Conservation (phyloP, 192 early-diverging fungal genomes). For the Phycomyces blakesleeanus region DNA sequence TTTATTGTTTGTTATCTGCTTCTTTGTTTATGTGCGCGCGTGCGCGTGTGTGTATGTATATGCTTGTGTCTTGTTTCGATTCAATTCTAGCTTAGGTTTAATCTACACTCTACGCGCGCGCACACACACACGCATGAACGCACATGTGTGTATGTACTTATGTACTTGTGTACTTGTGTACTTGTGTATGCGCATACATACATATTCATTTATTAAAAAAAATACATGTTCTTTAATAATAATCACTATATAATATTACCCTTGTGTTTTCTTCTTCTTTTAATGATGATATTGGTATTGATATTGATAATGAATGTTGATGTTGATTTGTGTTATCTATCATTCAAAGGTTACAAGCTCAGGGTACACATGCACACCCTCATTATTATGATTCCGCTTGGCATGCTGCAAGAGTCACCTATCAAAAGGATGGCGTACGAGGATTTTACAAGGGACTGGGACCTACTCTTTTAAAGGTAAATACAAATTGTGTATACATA, state of each 20-base stretch:
- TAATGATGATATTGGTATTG: neutral
- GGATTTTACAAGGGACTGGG: conserved; percentile 77
- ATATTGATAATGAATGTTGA: neutral
- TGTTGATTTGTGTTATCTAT: conserved; percentile 8
- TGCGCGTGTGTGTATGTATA: no score
- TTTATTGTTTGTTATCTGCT: no score
- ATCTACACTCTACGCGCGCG: no score
- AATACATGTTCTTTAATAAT: no score
- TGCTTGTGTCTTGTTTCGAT: no score
- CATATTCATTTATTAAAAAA: no score
- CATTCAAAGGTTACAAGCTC: conserved; percentile 62
- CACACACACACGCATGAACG: no score
- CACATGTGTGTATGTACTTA: no score
- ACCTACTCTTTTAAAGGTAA: conserved; percentile 71
- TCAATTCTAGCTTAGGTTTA: neutral
- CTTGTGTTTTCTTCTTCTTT: no score
- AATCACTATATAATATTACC: neutral
- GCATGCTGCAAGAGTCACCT: conserved; percentile 60
- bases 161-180: no score
- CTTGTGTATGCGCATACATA: no score
- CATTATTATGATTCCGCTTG: conserved; percentile 53
- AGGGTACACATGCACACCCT: conserved; percentile 73
- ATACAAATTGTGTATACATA: neutral
- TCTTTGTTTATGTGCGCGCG: no score
- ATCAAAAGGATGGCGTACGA: conserved; percentile 47